Evolutionary conservation across 2,329 filamentous ascomycete genomes (phyloP).

Genomic region (Trichoderma sp.): DNA sequence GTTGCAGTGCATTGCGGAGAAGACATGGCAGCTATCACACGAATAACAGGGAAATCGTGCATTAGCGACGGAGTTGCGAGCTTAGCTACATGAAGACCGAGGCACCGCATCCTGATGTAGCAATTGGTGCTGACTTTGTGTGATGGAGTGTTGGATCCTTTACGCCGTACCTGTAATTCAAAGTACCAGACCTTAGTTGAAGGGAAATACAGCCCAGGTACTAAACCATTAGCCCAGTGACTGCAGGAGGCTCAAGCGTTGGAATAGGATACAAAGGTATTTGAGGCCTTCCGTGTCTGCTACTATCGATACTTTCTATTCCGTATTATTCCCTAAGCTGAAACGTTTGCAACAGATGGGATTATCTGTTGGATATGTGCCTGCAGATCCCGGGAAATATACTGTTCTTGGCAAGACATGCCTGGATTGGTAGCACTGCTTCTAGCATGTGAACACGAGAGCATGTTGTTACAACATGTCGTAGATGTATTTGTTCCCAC

Average conservation of each 20-base stretch:
- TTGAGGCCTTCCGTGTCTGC: no score
- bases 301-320: background rate
- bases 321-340: background rate
- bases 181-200: background rate
- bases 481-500: background rate
- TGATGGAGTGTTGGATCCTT: background rate
- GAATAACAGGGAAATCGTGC: constrained; percentile 6
- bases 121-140: background rate
- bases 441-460: background rate
- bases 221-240: no score
- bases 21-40: background rate
- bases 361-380: background rate
- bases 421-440: background rate
- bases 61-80: background rate
- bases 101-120: background rate
- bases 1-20: background rate
- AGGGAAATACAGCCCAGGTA: no score
- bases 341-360: background rate
- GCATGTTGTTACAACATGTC: background rate
- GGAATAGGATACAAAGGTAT: background rate
- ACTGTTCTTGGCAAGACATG: background rate
- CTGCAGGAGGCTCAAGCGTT: no score
- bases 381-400: background rate
- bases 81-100: background rate
- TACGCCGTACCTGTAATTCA: background rate